Percentiles rank a stretch among this genome's conserved stretches.
These are phyloP conservation scores for Cryptococcus sp. DNA, from an alignment of 1,284 basidiomycete species.

Conservation along the genomic window DNA sequence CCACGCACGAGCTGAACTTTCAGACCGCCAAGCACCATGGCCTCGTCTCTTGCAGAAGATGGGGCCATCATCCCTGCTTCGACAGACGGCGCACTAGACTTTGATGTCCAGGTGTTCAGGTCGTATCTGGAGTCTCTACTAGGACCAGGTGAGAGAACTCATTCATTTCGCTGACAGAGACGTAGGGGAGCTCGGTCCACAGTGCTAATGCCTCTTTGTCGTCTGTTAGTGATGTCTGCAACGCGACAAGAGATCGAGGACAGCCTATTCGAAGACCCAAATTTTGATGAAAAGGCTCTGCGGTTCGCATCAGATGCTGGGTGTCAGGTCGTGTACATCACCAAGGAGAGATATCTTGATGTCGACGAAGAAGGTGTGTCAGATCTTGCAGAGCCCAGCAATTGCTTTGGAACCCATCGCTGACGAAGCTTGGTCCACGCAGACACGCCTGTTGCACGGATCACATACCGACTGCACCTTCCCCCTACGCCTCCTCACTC, in stretches of 20 bases:
- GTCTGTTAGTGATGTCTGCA: constrained; percentile 48
- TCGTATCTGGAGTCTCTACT: constrained; percentile 45
- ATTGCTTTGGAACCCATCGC: not conserved
- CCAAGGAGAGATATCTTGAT: constrained; percentile 39
- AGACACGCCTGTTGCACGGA: constrained; percentile 34
- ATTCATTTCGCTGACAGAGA: constrained; percentile 1
- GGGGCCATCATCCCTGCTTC: constrained; percentile 25
- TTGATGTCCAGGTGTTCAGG: constrained; percentile 48
- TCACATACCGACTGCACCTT: constrained; percentile 48
- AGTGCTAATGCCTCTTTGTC: not conserved
- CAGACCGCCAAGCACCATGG: constrained; percentile 6
- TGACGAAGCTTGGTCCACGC: not conserved
- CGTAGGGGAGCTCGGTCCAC: not conserved
- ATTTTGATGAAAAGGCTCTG: constrained; percentile 48
- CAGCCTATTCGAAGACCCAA: constrained; percentile 47
- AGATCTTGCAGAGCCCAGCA: not conserved
- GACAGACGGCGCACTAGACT: constrained; percentile 27
- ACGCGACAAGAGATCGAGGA: constrained; percentile 41
- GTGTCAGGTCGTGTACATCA: constrained; percentile 53
- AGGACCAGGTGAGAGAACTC: constrained; percentile 35
- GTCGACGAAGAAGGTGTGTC: constrained; percentile 43
- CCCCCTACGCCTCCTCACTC: constrained; percentile 61
- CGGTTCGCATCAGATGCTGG: constrained; percentile 49
- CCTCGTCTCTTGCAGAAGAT: constrained; percentile 29
- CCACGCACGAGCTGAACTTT: not conserved